A percentile compares a stretch with the other conserved stretches of the same genome.
Conservation (phyloP, 140 eudicot species). For the Cichorium intybus region DNA sequence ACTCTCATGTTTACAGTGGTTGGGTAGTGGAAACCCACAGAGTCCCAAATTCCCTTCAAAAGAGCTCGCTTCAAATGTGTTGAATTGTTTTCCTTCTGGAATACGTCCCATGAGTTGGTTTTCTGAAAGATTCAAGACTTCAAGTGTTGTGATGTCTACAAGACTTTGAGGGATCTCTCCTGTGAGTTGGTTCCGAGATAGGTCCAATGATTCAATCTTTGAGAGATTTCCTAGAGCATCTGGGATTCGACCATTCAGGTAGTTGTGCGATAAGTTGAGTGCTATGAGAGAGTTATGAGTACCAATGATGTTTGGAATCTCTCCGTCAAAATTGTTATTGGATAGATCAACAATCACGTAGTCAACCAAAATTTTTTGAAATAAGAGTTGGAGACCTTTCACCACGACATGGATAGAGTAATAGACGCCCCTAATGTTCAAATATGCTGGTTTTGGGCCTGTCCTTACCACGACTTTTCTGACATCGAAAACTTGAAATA, state of each 20-base stretch:
- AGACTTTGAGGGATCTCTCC: conserved; percentile 32
- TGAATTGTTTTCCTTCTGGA: conserved; percentile 26
- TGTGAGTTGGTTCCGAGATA: conserved; percentile 29
- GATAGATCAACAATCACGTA: conserved; percentile 23
- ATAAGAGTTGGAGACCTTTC: not conserved
- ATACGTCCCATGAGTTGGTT: conserved; percentile 29
- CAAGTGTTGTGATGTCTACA: conserved; percentile 17
- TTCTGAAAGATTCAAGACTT: conserved; percentile 27
- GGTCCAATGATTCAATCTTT: conserved; percentile 34
- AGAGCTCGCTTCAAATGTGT: not conserved
- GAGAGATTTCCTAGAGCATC: conserved; percentile 23
- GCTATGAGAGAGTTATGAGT: conserved; percentile 10
- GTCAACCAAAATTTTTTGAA: not conserved
- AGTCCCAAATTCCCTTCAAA: conserved; percentile 15
- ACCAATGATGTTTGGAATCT: conserved; percentile 26
- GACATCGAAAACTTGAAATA: conserved; percentile 21
- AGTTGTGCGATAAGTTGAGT: conserved; percentile 39
- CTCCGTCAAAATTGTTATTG: conserved; percentile 24
- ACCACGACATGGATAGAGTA: not conserved
- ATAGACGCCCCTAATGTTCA: not conserved
- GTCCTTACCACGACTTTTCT: conserved; percentile 12
- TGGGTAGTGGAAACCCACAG: conserved; percentile 19
- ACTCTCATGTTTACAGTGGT: not conserved
- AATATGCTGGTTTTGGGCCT: not conserved
- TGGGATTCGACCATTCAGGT: conserved; percentile 28